These are phyloP conservation scores for Mikania micrantha DNA, from an alignment of 129 eudicot genomes.

Conservation along the genomic window DNA sequence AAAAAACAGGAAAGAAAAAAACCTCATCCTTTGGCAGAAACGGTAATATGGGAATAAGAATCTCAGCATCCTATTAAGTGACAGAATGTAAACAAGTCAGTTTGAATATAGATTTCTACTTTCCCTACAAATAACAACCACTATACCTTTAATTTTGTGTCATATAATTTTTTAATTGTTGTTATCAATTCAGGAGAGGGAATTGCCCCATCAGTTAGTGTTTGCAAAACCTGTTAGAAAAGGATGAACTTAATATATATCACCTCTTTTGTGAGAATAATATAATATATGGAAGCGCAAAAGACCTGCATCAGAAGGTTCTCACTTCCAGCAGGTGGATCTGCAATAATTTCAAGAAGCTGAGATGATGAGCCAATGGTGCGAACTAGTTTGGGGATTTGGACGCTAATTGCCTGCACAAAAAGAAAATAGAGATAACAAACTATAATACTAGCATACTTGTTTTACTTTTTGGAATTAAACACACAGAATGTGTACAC, in stretches of 20 bases:
- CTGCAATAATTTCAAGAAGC: conserved; percentile 80
- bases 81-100: conserved; percentile 8
- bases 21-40: conserved; percentile 89
- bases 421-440: conserved; percentile 5
- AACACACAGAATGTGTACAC: not conserved
- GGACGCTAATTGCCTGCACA: conserved; percentile 73
- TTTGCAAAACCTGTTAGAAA: conserved; percentile 68
- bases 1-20: not conserved
- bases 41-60: conserved; percentile 70
- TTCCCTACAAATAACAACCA: not conserved
- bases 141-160: conserved; percentile 62
- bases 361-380: conserved; percentile 87
- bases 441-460: not conserved
- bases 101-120: not conserved
- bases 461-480: not conserved
- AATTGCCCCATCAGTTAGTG: conserved; percentile 75
- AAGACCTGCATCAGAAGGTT: conserved; percentile 73
- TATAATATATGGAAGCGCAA: not conserved
- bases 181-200: conserved; percentile 72
- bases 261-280: not conserved
- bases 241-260: not conserved
- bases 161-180: conserved; percentile 65
- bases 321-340: conserved; percentile 88
- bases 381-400: conserved; percentile 85
- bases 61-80: conserved; percentile 66